Conservation (phyloP, 2,329 filamentous ascomycete species). For the Aureobasidium lini region DNA sequence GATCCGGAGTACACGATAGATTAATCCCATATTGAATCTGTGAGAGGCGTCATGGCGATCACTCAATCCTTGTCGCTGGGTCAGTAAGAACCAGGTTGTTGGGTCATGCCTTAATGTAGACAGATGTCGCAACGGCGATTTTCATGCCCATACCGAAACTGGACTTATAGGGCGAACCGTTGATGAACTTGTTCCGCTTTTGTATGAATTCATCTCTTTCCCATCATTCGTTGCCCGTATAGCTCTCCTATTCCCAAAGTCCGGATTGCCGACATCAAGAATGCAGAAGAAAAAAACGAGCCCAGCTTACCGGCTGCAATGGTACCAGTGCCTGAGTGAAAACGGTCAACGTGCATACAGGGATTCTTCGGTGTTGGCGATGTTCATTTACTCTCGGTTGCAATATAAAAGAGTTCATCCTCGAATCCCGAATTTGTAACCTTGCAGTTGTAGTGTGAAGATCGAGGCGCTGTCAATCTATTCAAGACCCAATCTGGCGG, state of each 20-base stretch:
- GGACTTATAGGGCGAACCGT: background rate
- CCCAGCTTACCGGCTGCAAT: background rate
- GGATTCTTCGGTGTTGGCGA: background rate
- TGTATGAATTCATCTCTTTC: conserved; percentile 1
- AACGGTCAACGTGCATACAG: conserved; percentile 9
- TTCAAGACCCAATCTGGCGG: conserved; percentile 4
- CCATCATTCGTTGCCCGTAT: background rate
- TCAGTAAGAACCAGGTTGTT: conserved; percentile 1
- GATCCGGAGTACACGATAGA: background rate
- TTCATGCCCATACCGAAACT: background rate
- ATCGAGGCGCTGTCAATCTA: conserved; percentile 3
- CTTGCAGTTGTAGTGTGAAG: background rate
- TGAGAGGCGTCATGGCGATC: conserved; percentile 5
- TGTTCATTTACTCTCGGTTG: background rate
- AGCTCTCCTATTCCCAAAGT: background rate
- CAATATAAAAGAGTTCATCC: conserved; percentile 2
- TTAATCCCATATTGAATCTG: background rate
- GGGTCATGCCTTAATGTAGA: conserved; percentile 7
- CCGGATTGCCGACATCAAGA: background rate
- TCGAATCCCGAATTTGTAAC: background rate
- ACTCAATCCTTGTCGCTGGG: background rate
- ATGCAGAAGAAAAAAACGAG: conserved; percentile 2
- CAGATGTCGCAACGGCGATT: conserved; percentile 7
- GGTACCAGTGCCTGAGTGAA: conserved; percentile 8
- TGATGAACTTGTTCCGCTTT: background rate